A percentile compares a stretch with the other conserved stretches of the same genome.
Conservation (phyloP, 148 eudicot genomes). For the Cornus controversa region DNA sequence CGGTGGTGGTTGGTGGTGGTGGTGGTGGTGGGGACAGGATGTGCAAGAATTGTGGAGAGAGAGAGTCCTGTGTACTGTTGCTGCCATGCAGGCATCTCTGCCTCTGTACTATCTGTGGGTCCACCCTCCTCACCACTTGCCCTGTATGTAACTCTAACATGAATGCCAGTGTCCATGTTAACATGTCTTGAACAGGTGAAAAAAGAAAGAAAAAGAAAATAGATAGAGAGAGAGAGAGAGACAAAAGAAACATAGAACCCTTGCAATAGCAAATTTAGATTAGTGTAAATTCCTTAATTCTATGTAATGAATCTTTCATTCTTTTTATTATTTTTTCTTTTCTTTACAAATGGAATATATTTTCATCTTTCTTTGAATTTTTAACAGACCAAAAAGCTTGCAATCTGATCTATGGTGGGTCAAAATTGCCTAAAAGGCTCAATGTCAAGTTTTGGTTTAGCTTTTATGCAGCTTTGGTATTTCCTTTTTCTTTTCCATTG, state of each 20-base stretch:
- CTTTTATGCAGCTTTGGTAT: background rate
- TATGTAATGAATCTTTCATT: background rate
- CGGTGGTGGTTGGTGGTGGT: slow-evolving; percentile 2
- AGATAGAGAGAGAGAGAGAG: background rate
- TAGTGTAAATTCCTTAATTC: background rate
- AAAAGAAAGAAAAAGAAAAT: background rate
- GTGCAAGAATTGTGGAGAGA: slow-evolving; percentile 38
- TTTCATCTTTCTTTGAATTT: background rate
- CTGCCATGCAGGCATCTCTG: slow-evolving; percentile 50
- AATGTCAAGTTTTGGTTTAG: slow-evolving; percentile 8
- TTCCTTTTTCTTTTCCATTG: background rate
- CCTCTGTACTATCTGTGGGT: slow-evolving; percentile 35
- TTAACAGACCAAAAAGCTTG: no score
- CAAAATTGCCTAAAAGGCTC: background rate
- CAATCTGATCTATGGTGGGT: background rate
- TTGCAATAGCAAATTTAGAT: background rate
- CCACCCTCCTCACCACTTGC: slow-evolving; percentile 16
- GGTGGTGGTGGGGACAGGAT: slow-evolving; percentile 7
- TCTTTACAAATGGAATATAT: background rate
- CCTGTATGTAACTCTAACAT: slow-evolving; percentile 36
- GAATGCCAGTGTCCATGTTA: slow-evolving; percentile 32
- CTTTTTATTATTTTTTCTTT: background rate
- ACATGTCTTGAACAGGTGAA: slow-evolving; percentile 6
- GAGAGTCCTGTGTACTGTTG: slow-evolving; percentile 41
- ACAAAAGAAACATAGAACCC: background rate